Base-by-base conservation (phyloP, 1,284 basidiomycete species). In the Phellopilus nigrolimitatus region DNA sequence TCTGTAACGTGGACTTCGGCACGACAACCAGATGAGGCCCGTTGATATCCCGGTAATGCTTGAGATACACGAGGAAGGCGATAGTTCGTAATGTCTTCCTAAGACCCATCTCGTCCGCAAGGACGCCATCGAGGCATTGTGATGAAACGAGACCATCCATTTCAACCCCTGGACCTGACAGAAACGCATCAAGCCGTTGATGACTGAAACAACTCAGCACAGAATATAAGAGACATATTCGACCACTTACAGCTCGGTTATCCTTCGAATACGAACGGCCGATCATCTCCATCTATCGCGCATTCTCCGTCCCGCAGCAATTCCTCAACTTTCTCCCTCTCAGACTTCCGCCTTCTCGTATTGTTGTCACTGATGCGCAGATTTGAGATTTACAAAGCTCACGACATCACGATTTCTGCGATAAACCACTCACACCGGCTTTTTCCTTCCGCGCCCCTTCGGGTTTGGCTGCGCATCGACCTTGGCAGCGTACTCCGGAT, bases 51-150 rank as follows among this genome's bases (percentile, higher is more conserved):
- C 79, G 80, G 68, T 93, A 86, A 66, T 94, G 88, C 63, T 89
- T 91, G 57, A 99, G 85, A 67, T 97, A 99, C 0, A 92, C 84
- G 24, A 99, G 82, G 79, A 99, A 99, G 0, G 95, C 89, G 61
- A 99, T 97, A 0, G 95, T 99, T 72, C 99, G 95, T 0, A 98
- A 75, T 0, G 95, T 99, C 78, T 99, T 99, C 31, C 97, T 95
- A 28, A 99, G 83, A 70, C 95, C 95, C 93, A 95, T 97, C 67
- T 95, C 93, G 60, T 95, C 93, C 0, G 93, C 91, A 2, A 95
- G 78, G 53, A 95, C 95, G 51, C 93, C 93, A 60, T 95, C 95
- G 57, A 95, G 76, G 53, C 93, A 61, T 95, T 94, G 66, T 95
- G 91, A 62, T 95, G 88, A 12, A 97, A 71, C 0, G 89, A 89